Percentiles rank a stretch among this genome's conserved stretches.
Evolutionary conservation across 2,329 filamentous ascomycete species (phyloP).

Genomic region (Alternaria brassicicola): DNA sequence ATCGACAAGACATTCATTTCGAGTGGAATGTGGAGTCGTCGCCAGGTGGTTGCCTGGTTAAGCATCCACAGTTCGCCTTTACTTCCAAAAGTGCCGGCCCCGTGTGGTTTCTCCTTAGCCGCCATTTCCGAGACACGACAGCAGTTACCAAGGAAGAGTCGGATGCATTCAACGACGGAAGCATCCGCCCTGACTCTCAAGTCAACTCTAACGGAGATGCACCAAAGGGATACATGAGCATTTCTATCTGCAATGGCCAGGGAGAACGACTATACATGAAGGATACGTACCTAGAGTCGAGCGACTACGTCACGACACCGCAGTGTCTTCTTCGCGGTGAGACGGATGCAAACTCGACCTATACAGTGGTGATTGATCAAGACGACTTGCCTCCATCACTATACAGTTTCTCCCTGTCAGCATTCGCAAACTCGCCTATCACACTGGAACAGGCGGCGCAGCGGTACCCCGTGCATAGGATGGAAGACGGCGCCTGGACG

Average conservation of each 20-base stretch:
- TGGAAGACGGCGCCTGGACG: conserved; percentile 73
- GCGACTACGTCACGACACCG: conserved; percentile 90
- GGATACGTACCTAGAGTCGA: conserved; percentile 73
- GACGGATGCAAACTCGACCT: conserved; percentile 57
- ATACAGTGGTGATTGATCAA: conserved; percentile 75
- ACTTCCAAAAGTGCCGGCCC: conserved; percentile 61
- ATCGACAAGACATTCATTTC: conserved; percentile 90
- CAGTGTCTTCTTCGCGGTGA: conserved; percentile 85
- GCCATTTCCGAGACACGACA: conserved; percentile 74
- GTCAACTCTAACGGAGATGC: conserved; percentile 36
- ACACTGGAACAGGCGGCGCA: conserved; percentile 66
- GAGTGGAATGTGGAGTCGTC: conserved; percentile 70
- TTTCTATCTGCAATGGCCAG: conserved; percentile 76
- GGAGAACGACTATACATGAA: conserved; percentile 76
- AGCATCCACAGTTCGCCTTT: conserved; percentile 66
- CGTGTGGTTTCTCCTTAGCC: conserved; percentile 84
- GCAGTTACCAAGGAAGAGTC: conserved; percentile 45
- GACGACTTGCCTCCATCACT: conserved; percentile 73
- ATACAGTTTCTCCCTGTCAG: conserved; percentile 86
- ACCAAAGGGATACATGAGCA: conserved; percentile 78
- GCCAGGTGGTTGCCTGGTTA: conserved; percentile 75
- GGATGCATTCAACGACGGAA: conserved; percentile 42
- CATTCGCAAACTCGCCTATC: conserved; percentile 73
- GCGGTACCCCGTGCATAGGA: conserved; percentile 64
- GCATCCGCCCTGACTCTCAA: conserved; percentile 29